These are phyloP conservation scores for Helotiales sp. DNA, from an alignment of 2,329 filamentous ascomycete genomes.

Conservation along the genomic window DNA sequence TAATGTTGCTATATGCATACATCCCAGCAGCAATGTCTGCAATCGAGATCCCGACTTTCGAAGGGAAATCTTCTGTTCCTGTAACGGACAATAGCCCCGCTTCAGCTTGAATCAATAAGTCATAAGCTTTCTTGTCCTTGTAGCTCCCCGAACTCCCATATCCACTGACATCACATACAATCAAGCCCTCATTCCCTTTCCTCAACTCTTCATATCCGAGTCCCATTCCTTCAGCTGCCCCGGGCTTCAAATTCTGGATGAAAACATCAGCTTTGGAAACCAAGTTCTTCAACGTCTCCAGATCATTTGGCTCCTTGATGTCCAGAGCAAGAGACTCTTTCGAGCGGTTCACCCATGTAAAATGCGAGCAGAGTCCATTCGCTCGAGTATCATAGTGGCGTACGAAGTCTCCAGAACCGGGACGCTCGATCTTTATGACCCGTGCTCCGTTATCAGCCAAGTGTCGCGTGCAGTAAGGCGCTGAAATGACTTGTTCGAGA, in stretches of 20 bases:
- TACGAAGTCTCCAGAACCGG: slow-evolving; percentile 5
- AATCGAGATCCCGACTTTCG: slow-evolving; percentile 7
- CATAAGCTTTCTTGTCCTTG: slow-evolving; percentile 10
- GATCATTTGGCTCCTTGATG: slow-evolving; percentile 1
- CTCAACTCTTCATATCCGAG: slow-evolving; percentile 6
- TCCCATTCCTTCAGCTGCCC: background rate
- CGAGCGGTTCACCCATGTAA: slow-evolving; percentile 8
- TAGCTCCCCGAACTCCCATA: slow-evolving; percentile 3
- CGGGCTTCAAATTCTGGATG: slow-evolving; percentile 4
- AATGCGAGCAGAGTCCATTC: slow-evolving; percentile 4
- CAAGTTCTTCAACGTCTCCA: slow-evolving; percentile 3
- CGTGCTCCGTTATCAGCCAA: slow-evolving; percentile 5
- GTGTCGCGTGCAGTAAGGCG: slow-evolving; percentile 8
- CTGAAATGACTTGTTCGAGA: slow-evolving; percentile 8
- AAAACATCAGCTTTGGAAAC: slow-evolving; percentile 7
- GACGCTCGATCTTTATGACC: slow-evolving; percentile 9
- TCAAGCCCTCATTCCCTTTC: slow-evolving; percentile 4
- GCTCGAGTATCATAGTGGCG: slow-evolving; percentile 7
- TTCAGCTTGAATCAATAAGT: slow-evolving; percentile 10
- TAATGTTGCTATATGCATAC: slow-evolving; percentile 11
- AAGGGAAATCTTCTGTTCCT: background rate
- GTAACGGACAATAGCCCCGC: slow-evolving; percentile 3
- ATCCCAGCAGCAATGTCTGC: slow-evolving; percentile 8
- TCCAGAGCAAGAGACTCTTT: slow-evolving; percentile 9
- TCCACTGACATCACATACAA: slow-evolving; percentile 4